Conservation (phyloP, 306 rosid species). For the Ziziphus jujuba region DNA sequence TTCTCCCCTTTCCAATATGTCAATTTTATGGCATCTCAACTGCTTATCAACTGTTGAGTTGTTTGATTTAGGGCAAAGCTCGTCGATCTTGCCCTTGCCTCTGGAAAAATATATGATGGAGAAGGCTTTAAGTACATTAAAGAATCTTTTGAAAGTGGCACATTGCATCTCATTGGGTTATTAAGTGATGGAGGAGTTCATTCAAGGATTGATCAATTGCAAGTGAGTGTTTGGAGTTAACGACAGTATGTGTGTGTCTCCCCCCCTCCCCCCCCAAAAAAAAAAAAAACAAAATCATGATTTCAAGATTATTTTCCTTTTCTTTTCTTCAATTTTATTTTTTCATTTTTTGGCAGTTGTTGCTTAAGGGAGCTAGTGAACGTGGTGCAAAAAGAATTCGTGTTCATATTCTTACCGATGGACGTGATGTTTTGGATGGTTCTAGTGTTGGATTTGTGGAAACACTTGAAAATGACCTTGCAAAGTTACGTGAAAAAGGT, state of each 20-base stretch:
- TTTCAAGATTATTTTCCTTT: background rate
- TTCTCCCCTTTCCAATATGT: background rate
- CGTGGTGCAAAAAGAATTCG: slow-evolving; percentile 83
- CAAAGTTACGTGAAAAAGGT: slow-evolving; percentile 67
- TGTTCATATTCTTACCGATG: slow-evolving; percentile 88
- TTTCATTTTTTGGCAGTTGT: slow-evolving; percentile 51
- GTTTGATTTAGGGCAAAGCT: slow-evolving; percentile 74
- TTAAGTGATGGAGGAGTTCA: slow-evolving; percentile 95
- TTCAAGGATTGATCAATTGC: slow-evolving; percentile 81
- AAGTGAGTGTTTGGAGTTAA: slow-evolving; percentile 29
- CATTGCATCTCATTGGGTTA: slow-evolving; percentile 90
- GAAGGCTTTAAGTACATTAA: slow-evolving; percentile 84
- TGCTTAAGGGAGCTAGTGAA: slow-evolving; percentile 84
- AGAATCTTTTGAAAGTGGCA: slow-evolving; percentile 59
- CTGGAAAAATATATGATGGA: slow-evolving; percentile 78
- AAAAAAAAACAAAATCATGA: background rate
- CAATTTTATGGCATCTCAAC: background rate
- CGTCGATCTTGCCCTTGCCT: slow-evolving; percentile 84
- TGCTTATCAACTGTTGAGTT: background rate
- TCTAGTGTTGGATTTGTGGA: slow-evolving; percentile 86
- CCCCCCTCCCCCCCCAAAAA: no score
- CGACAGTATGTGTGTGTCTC: background rate
- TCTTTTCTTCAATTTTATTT: background rate
- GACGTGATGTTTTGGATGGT: slow-evolving; percentile 99
- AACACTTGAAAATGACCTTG: slow-evolving; percentile 79